phyloP scores from a whole-genome alignment of 2,329 filamentous ascomycete genomes.

The Pseudocercospora eumusae region DNA sequence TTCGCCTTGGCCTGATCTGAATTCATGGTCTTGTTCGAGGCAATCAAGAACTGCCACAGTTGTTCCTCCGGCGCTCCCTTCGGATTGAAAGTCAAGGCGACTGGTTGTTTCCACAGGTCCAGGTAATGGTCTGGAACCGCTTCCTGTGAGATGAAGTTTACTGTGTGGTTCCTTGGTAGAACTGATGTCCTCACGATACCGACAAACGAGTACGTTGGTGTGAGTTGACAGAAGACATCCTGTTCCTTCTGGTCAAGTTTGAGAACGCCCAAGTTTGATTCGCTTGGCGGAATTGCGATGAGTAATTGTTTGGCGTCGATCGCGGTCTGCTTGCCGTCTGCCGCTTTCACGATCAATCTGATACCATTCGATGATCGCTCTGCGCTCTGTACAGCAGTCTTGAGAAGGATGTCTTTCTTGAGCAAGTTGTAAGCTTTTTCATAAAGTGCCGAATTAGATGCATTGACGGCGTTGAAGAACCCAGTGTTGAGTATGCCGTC shows the following conservation, averaged over 20 bases:
- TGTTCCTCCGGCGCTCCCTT: not conserved
- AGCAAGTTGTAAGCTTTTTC: constrained; percentile 8
- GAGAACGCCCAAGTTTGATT: constrained; percentile 4
- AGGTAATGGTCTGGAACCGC: constrained; percentile 14
- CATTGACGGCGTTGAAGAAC: constrained; percentile 7
- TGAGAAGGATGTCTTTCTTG: constrained; percentile 4
- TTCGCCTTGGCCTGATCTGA: constrained; percentile 12
- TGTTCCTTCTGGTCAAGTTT: constrained; percentile 12
- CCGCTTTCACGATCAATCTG: not conserved
- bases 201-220: not conserved
- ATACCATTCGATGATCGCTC: constrained; percentile 4
- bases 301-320: constrained; percentile 15
- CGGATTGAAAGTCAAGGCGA: constrained; percentile 7
- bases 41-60: constrained; percentile 3
- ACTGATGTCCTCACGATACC: constrained; percentile 8
- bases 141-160: constrained; percentile 5
- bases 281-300: constrained; percentile 12
- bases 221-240: constrained; percentile 2
- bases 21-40: constrained; percentile 1
- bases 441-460: constrained; percentile 3
- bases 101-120: constrained; percentile 5
- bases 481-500: not conserved
- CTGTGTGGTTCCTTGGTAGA: constrained; percentile 11
- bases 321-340: constrained; percentile 1
- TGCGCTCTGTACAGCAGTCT: constrained; percentile 2